These are phyloP conservation scores for Ramalina intermedia DNA, from an alignment of 495 filamentous ascomycete genomes.

Conservation along the genomic window DNA sequence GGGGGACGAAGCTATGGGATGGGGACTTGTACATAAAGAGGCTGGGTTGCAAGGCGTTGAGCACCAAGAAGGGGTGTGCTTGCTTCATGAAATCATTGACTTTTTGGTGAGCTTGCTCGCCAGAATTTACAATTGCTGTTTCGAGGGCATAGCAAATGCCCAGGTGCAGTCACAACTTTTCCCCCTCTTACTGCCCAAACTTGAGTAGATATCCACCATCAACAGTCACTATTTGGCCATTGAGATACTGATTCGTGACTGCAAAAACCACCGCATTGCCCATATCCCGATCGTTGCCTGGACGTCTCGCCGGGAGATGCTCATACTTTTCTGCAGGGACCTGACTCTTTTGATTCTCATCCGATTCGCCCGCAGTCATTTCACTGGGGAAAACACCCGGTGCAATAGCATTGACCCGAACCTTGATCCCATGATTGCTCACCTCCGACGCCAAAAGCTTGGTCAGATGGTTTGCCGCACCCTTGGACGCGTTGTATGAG, in stretches of 20 bases:
- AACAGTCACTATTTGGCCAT: conserved; percentile 52
- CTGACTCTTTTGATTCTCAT: conserved; percentile 47
- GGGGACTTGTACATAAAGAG: too few relatives aligned
- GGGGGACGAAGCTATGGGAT: background rate
- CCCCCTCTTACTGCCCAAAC: conserved; percentile 6
- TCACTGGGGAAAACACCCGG: conserved; percentile 26
- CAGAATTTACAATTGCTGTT: too few relatives aligned
- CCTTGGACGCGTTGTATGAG: conserved; percentile 38
- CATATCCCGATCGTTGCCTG: conserved; percentile 64
- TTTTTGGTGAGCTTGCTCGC: too few relatives aligned
- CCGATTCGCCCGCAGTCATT: conserved; percentile 32
- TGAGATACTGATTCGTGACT: conserved; percentile 54
- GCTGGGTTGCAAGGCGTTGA: too few relatives aligned
- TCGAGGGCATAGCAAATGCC: too few relatives aligned
- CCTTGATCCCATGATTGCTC: conserved; percentile 24
- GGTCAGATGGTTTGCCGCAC: conserved; percentile 36
- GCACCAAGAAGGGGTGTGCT: too few relatives aligned
- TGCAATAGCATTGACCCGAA: conserved; percentile 40
- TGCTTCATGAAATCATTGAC: too few relatives aligned
- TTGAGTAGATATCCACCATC: conserved; percentile 45
- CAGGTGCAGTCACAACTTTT: background rate
- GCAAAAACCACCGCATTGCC: conserved; percentile 48
- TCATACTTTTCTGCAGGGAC: conserved; percentile 46
- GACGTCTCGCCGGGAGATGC: conserved; percentile 40
- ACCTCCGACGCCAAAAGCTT: conserved; percentile 40